These are phyloP conservation scores for Candida cerambycidarum DNA, from an alignment of 805 yeast genomes.

Conservation along the genomic window DNA sequence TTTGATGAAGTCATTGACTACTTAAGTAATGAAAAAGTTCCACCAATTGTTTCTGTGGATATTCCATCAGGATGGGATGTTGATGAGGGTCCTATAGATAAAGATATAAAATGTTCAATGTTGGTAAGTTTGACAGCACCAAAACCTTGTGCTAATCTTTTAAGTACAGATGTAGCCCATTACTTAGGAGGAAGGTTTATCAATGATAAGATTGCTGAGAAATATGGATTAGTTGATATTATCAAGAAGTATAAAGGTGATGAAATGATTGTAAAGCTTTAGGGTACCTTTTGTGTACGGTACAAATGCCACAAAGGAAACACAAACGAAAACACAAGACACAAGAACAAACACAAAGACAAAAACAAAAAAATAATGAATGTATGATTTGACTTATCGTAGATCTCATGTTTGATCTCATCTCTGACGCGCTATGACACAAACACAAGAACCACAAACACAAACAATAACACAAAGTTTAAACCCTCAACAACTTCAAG, in stretches of 20 bases:
- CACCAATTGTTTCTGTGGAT: constrained; percentile 80
- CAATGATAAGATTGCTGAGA: constrained; percentile 60
- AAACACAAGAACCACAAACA: too few species aligned
- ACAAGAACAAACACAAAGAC: too few species aligned
- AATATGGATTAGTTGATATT: constrained; percentile 64
- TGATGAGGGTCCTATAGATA: constrained; percentile 69
- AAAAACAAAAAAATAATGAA: too few species aligned
- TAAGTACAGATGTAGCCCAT: constrained; percentile 48
- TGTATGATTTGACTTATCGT: too few species aligned
- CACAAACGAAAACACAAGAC: too few species aligned
- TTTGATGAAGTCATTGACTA: constrained; percentile 47
- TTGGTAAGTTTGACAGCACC: constrained; percentile 91
- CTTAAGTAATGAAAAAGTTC: constrained; percentile 31
- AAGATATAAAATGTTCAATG: constrained; percentile 57
- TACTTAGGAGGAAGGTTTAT: constrained; percentile 92
- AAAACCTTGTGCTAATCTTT: constrained; percentile 71
- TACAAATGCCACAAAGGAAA: too few species aligned
- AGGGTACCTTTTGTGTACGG: neutral
- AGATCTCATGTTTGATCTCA: neutral
- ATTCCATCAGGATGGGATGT: constrained; percentile 98
- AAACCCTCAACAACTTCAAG: constrained; percentile 42
- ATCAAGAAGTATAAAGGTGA: constrained; percentile 28
- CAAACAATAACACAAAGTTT: constrained; percentile 15
- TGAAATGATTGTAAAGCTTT: constrained; percentile 38
- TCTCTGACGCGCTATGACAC: constrained; percentile 2